Percentiles rank a stretch among this genome's conserved stretches.
phyloP scores from a whole-genome alignment of 768 basidiomycete species.

The Termitomyces bulborhizus region DNA sequence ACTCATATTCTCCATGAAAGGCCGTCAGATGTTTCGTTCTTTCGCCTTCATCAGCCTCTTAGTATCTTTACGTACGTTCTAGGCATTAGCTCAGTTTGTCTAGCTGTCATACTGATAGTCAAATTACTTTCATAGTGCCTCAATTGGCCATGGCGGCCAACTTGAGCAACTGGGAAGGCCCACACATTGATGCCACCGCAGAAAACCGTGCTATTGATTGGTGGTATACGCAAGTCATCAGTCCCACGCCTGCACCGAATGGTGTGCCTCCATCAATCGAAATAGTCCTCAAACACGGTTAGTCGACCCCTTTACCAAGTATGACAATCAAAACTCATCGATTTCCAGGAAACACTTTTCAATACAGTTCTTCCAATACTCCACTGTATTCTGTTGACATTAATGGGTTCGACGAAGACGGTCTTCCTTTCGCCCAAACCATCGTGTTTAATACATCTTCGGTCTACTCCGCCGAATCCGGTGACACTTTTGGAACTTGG shows the following conservation, averaged over 20 bases:
- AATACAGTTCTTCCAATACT: slow-evolving; percentile 7
- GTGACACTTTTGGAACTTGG: slow-evolving; percentile 8
- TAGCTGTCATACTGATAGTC: neutral
- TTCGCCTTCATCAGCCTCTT: neutral
- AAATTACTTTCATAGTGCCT: slow-evolving; percentile 12
- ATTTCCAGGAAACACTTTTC: slow-evolving; percentile 12
- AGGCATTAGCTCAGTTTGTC: neutral
- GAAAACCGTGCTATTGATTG: slow-evolving; percentile 12
- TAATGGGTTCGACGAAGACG: slow-evolving; percentile 11
- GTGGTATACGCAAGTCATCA: slow-evolving; percentile 13
- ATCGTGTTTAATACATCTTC: slow-evolving; percentile 9
- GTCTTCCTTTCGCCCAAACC: slow-evolving; percentile 8
- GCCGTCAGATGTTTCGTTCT: slow-evolving; percentile 1
- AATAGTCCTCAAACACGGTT: slow-evolving; percentile 12
- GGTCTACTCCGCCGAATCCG: neutral
- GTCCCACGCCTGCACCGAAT: slow-evolving; percentile 8
- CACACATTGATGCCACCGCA: slow-evolving; percentile 9
- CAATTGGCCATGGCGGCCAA: slow-evolving; percentile 9
- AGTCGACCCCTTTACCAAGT: neutral
- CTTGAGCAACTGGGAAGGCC: slow-evolving; percentile 9
- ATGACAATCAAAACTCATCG: neutral
- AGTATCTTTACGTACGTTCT: slow-evolving; percentile 6
- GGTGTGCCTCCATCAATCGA: slow-evolving; percentile 13
- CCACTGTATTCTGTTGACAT: slow-evolving; percentile 9
- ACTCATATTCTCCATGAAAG: neutral